Base-by-base conservation (phyloP, 2,329 filamentous ascomycete genomes). In the Lachnellula occidentalis region DNA sequence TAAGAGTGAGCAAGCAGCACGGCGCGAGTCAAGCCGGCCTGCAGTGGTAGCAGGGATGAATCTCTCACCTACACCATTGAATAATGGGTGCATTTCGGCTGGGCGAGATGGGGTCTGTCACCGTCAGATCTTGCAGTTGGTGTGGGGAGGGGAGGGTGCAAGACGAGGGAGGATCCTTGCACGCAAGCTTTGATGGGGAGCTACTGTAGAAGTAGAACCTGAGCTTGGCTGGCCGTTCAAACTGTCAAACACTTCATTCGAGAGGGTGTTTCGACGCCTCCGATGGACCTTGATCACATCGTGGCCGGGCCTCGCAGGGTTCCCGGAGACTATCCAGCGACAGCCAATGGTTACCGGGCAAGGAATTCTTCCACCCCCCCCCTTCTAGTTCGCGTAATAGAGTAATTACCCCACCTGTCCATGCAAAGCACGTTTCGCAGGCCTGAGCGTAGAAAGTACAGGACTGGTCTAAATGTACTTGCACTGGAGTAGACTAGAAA, bases 11-110 rank as follows among this genome's bases (percentile, higher is more conserved):
- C 15, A 41, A 41, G 27, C 59, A 59, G 51, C 55, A 55, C 50
- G 50, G 51, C 48, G 45, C 50, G 41, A 48, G 22, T 47, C 55
- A 59, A 63, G 51, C 62, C 61, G 62, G 57, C 51, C 56, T 61
- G 56, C 59, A 61, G 47, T 48, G 27, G 45, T 46, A 46, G 46
- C 56, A 46, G 27, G 43, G 43, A 46, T 46, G n/a, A 14, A 21
- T 46, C 31, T 17, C 22, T 24, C 27, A 46, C 43, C 21, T 31
- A 21, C 9, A 43, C 19, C 11, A 19, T 41, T 12, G n/a, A 45
- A 21, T 27, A 22, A 14, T 17, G 19, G 45, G 57, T 57, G 53
- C 50, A 51, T 52, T 55, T 58, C 56, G 43, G 24, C 31, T 46
- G 43, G 43, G 22, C 21, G 22, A 21, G 19, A 22, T 31, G 22